Percentiles rank a stretch among this genome's conserved stretches.
These are phyloP conservation scores for Coemansia sp. DNA, from an alignment of 192 early-diverging fungal genomes.

Conservation along the genomic window DNA sequence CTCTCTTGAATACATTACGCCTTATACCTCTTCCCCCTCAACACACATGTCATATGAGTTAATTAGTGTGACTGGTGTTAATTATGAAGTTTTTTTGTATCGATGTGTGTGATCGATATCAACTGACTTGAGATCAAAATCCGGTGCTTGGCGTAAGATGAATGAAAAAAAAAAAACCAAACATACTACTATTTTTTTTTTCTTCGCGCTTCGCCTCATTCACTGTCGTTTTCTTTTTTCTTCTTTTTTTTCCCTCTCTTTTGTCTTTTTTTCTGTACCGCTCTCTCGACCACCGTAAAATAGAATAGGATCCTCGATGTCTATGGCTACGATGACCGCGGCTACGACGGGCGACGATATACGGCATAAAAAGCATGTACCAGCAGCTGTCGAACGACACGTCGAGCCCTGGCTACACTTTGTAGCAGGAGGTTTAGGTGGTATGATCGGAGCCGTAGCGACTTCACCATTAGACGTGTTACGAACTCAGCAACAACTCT, in stretches of 20 bases:
- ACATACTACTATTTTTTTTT: slow-evolving; percentile 4
- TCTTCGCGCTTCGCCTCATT: slow-evolving; percentile 10
- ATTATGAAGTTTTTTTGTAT: not conserved
- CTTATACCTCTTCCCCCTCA: not conserved
- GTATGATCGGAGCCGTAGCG: slow-evolving; percentile 80
- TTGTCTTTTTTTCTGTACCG: not conserved
- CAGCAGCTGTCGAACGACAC: slow-evolving; percentile 37
- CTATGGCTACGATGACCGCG: not conserved
- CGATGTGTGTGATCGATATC: not conserved
- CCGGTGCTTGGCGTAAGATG: not conserved
- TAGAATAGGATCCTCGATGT: not conserved
- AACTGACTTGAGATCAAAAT: slow-evolving; percentile 5
- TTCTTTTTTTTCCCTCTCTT: too few relatives aligned
- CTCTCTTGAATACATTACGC: slow-evolving; percentile 11
- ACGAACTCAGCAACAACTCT: slow-evolving; percentile 90
- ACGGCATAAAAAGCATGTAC: slow-evolving; percentile 24
- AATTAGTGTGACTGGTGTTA: not conserved
- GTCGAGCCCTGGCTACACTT: slow-evolving; percentile 55
- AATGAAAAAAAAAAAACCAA: not conserved
- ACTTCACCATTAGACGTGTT: slow-evolving; percentile 95
- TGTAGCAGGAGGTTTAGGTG: slow-evolving; percentile 62
- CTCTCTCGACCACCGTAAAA: not conserved
- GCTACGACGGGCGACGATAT: not conserved
- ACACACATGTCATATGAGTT: not conserved
- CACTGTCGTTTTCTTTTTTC: not conserved